Conservation (phyloP, 2,329 filamentous ascomycete genomes). For the Karstenula rhodostoma region DNA sequence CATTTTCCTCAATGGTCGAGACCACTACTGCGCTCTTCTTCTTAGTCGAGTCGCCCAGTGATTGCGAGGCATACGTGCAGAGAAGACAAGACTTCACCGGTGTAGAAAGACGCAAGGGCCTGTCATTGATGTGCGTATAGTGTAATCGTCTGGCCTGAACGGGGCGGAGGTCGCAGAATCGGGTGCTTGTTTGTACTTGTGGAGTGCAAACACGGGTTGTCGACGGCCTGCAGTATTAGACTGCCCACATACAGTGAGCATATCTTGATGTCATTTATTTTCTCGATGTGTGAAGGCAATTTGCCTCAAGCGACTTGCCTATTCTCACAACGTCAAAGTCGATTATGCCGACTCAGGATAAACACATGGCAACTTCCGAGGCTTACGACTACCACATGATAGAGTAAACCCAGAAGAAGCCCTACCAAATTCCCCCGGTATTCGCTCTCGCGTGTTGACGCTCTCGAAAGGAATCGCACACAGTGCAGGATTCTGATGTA, state of each 20-base stretch:
- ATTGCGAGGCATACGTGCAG: too few species aligned
- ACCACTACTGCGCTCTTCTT: background rate
- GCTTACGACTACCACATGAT: background rate
- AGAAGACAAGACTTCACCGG: background rate
- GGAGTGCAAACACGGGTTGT: background rate
- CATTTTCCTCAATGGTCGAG: background rate
- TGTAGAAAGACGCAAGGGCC: background rate
- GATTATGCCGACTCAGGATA: too few species aligned
- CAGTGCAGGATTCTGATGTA: slow-evolving; percentile 15
- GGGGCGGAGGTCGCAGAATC: background rate
- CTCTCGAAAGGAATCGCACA: background rate
- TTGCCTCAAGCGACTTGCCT: background rate
- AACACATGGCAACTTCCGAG: background rate
- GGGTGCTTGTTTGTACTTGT: background rate
- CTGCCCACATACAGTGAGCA: background rate
- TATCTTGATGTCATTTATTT: background rate
- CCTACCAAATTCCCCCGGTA: background rate
- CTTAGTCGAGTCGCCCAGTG: background rate
- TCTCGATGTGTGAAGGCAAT: background rate
- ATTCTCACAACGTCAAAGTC: background rate
- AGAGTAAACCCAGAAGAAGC: background rate
- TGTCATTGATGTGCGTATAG: background rate
- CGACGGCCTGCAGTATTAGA: background rate
- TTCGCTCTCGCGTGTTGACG: background rate
- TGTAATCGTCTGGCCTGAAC: background rate